These are phyloP conservation scores for Lipomyces oligophaga DNA, from an alignment of 805 yeast species.

Conservation along the genomic window DNA sequence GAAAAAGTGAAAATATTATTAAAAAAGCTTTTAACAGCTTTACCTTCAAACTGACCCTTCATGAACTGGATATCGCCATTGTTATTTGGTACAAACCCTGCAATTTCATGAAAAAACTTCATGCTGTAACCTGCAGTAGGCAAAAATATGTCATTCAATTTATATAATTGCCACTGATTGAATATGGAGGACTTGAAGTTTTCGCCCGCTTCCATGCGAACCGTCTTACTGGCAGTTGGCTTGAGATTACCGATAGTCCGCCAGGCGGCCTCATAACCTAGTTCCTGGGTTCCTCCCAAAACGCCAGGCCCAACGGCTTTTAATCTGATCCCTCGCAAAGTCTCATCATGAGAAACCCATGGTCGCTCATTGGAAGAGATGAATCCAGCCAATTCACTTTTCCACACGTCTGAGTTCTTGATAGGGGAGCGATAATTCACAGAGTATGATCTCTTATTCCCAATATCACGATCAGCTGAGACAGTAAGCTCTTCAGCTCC, in stretches of 20 bases:
- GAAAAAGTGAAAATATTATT: conserved; percentile 49
- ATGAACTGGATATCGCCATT: conserved; percentile 35
- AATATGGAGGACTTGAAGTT: conserved; percentile 55
- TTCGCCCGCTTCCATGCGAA: conserved; percentile 59
- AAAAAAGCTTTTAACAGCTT: conserved; percentile 35
- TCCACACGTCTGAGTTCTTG: conserved; percentile 49
- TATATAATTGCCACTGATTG: conserved; percentile 44
- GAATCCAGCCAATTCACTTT: conserved; percentile 50
- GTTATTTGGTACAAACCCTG: conserved; percentile 35
- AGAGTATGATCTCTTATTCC: conserved; percentile 56
- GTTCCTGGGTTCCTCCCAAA: conserved; percentile 45
- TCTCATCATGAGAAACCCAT: conserved; percentile 55
- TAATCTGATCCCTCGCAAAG: conserved; percentile 43
- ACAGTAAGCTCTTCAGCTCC: conserved; percentile 59
- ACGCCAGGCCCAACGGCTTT: conserved; percentile 47
- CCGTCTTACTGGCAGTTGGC: conserved; percentile 48
- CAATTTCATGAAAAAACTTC: conserved; percentile 46
- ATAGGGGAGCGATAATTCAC: conserved; percentile 52
- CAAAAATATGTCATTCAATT: conserved; percentile 44
- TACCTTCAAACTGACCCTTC: conserved; percentile 38
- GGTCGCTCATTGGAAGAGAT: conserved; percentile 50
- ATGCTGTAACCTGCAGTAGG: conserved; percentile 47
- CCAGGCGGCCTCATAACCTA: conserved; percentile 60
- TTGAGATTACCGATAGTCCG: conserved; percentile 52
- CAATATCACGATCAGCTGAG: conserved; percentile 53